Evolutionary conservation across 805 yeast genomes (phyloP), one percentile per base, ranked within the genome.

Genomic region (Candida anglica): DNA sequence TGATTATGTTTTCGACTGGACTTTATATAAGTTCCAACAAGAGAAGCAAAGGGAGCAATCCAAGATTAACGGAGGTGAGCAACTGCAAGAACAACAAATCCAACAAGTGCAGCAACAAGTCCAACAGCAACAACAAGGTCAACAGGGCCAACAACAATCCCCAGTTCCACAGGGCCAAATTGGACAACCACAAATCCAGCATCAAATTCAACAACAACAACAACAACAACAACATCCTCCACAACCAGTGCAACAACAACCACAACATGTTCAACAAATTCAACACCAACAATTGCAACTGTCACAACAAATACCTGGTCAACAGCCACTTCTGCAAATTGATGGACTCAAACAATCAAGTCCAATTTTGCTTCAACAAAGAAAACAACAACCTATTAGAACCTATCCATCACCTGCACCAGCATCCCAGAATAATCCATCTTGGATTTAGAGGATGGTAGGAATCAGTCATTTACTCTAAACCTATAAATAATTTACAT

Each of bases 1-100:
- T 60, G 98, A 91, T 63, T 91, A 88, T 60, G 79, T 93, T 15
- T 91, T 88, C 62, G 98, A 91, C 63, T 91, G 98, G 98, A 91
- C 96, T 19, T 77, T 88, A 42, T 84, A 81, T 66, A 85, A 84
- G 57, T 81, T 76, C 57, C 83, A 74, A 46, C 67, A 74, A 49
- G 75, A 76, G 44, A 75, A 75, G 44, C 77, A 75, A 49, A 63
- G 72, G 41, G 69, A 63, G 37, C 73, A 66, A 39, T 52, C 49
- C 24, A 55, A 60, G 40, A 43, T 50, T 16, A 51, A 47, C n/a
- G 61, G 58, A 28, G 60, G 42, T 17, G 55, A 51, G 18, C 57
- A 54, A 30, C 9, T n/a, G 10, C 15, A 14, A n/a, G 56, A 52
- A 28, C 56, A 46, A 11, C 47, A 41, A 19, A 33, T 43, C 19